A percentile compares a stretch with the other conserved stretches of the same genome.
Evolutionary conservation across 2,329 filamentous ascomycete genomes (phyloP).

Genomic region (Sordariomycetes sp.): DNA sequence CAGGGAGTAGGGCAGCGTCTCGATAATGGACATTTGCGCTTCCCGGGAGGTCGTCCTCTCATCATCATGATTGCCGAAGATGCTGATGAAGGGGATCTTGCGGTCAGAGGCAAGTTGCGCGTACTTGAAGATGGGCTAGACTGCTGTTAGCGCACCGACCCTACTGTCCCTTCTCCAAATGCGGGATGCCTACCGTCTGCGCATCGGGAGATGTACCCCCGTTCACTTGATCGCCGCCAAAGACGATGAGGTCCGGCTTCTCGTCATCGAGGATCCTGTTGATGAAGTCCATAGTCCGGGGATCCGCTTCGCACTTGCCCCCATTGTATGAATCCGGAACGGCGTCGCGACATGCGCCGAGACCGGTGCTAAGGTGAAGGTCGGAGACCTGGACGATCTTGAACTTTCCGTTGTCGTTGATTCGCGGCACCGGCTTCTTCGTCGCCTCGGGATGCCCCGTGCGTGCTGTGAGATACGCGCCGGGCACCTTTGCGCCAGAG

Average conservation of each 20-base stretch:
- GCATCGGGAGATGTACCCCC: slow-evolving; percentile 86
- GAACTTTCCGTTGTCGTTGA: slow-evolving; percentile 84
- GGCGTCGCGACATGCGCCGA: slow-evolving; percentile 78
- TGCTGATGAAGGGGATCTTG: slow-evolving; percentile 84
- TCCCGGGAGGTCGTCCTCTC: slow-evolving; percentile 70
- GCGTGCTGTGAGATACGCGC: slow-evolving; percentile 68
- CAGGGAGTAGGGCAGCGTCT: slow-evolving; percentile 80
- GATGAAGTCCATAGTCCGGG: slow-evolving; percentile 84
- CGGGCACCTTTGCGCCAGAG: slow-evolving; percentile 47
- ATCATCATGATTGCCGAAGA: slow-evolving; percentile 97
- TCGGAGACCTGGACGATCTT: slow-evolving; percentile 98
- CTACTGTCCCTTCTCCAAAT: background rate
- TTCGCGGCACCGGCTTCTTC: slow-evolving; percentile 62
- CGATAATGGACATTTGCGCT: slow-evolving; percentile 75
- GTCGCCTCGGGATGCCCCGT: slow-evolving; percentile 44
- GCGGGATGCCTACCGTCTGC: slow-evolving; percentile 52
- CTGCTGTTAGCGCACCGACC: background rate
- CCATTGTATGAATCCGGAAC: slow-evolving; percentile 62
- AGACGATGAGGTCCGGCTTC: slow-evolving; percentile 81
- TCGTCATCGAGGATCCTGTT: slow-evolving; percentile 78
- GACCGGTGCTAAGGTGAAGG: slow-evolving; percentile 82
- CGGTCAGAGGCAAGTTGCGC: slow-evolving; percentile 74
- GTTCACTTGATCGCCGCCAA: slow-evolving; percentile 93
- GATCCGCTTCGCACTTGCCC: slow-evolving; percentile 81
- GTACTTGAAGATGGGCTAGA: slow-evolving; percentile 82